These are phyloP conservation scores for Sanguinoderma infundibulare DNA, from an alignment of 1,284 basidiomycete species.

Conservation along the genomic window DNA sequence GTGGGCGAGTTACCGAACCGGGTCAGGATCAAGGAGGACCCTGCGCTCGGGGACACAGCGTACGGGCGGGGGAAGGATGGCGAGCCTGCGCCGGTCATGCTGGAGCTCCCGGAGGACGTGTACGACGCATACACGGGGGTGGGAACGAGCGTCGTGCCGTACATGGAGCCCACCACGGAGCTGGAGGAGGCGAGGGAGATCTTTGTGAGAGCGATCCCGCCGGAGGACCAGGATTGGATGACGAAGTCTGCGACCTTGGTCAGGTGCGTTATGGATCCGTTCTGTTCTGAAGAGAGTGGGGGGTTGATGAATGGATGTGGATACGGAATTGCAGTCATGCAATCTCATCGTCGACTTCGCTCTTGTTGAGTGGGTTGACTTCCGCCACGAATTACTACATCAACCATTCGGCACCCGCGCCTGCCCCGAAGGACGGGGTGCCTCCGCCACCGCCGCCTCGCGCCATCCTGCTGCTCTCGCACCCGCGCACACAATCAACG, in stretches of 20 bases:
- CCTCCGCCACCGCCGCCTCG: slow-evolving; percentile 44
- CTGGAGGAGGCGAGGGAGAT: slow-evolving; percentile 53
- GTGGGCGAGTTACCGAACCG: slow-evolving; percentile 72
- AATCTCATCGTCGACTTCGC: slow-evolving; percentile 69
- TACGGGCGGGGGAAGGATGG: slow-evolving; percentile 17
- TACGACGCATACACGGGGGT: slow-evolving; percentile 38
- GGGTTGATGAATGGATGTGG: neutral
- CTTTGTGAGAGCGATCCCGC: slow-evolving; percentile 62
- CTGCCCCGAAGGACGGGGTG: slow-evolving; percentile 26
- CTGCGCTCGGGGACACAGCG: slow-evolving; percentile 33
- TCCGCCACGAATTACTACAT: slow-evolving; percentile 70
- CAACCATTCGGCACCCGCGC: slow-evolving; percentile 54
- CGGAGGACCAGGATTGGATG: slow-evolving; percentile 76
- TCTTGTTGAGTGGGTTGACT: slow-evolving; percentile 65
- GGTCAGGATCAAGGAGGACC: slow-evolving; percentile 64
- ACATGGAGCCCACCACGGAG: slow-evolving; percentile 35
- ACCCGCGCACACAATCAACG: slow-evolving; percentile 60
- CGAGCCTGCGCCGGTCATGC: slow-evolving; percentile 62
- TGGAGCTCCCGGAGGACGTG: slow-evolving; percentile 61
- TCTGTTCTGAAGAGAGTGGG: too few relatives aligned
- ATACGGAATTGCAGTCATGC: slow-evolving; percentile 52
- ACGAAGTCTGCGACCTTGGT: slow-evolving; percentile 70
- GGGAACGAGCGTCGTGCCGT: slow-evolving; percentile 20
- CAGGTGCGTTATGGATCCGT: slow-evolving; percentile 51
- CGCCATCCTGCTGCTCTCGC: slow-evolving; percentile 65